Evolutionary conservation across 2,329 filamentous ascomycete species (phyloP).

Genomic region (Penicillium palitans): DNA sequence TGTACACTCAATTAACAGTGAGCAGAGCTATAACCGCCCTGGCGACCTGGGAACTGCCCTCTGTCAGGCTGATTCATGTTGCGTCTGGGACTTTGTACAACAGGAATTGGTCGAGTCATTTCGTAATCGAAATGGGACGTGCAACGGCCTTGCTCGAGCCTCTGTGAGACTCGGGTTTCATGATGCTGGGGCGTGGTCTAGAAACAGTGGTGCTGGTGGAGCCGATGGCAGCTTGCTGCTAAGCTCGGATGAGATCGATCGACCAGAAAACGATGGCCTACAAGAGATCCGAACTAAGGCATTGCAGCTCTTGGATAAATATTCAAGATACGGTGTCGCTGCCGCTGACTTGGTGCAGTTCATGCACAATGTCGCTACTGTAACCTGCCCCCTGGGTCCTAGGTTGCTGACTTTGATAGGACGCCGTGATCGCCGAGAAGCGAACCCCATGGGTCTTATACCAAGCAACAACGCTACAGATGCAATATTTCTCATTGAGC

Average conservation of each 20-base stretch:
- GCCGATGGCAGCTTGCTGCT: not conserved
- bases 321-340: not conserved
- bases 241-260: not conserved
- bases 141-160: not conserved
- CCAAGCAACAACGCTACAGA: not conserved
- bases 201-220: not conserved
- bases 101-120: not conserved
- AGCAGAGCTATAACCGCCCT: not conserved
- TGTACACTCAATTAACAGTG: not conserved
- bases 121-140: not conserved
- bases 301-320: not conserved
- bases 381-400: not conserved
- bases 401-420: not conserved
- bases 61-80: not conserved
- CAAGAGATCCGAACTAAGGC: not conserved
- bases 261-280: not conserved
- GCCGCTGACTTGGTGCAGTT: not conserved
- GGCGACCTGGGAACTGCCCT: not conserved
- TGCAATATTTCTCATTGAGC: not conserved
- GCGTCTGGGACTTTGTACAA: not conserved
- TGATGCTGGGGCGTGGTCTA: not conserved
- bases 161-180: not conserved
- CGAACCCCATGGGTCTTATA: not conserved
- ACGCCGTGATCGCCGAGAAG: not conserved
- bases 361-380: not conserved